Percentiles rank a stretch among this genome's conserved stretches.
phyloP scores from a whole-genome alignment of 345 rosid species.

The Acer negundo region DNA sequence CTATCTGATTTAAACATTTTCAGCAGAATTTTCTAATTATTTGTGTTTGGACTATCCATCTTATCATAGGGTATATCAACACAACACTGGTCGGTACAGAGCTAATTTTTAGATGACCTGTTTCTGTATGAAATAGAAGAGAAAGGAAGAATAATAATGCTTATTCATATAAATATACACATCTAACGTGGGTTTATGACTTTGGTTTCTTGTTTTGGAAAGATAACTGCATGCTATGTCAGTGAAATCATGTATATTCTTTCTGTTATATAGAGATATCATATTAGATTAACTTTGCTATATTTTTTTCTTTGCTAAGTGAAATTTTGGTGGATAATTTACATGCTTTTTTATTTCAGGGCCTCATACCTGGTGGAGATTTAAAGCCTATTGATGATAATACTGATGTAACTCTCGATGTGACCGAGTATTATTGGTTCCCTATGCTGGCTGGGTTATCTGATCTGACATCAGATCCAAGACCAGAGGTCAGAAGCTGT shows the following conservation, averaged over 20 bases:
- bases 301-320: slow-evolving; percentile 8
- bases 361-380: slow-evolving; percentile 86
- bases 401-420: slow-evolving; percentile 63
- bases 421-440: slow-evolving; percentile 93
- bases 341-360: slow-evolving; percentile 45
- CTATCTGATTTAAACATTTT: not conserved
- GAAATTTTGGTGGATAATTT: slow-evolving; percentile 18
- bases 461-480: slow-evolving; percentile 79
- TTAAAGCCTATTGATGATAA: slow-evolving; percentile 61
- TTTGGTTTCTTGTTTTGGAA: not conserved
- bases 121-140: not conserved
- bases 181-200: not conserved
- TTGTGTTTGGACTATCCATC: not conserved
- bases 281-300: not conserved
- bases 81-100: not conserved
- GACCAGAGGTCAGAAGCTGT: slow-evolving; percentile 87
- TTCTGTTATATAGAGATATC: not conserved
- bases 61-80: not conserved
- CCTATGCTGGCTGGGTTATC: slow-evolving; percentile 95
- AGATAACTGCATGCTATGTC: not conserved
- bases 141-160: not conserved
- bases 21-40: not conserved
- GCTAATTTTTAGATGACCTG: not conserved
- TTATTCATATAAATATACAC: not conserved
- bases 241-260: not conserved